Percentiles rank a stretch among this genome's conserved stretches.
Conservation (phyloP, 2,329 filamentous ascomycete species). For the Aspergillus fischeri region DNA sequence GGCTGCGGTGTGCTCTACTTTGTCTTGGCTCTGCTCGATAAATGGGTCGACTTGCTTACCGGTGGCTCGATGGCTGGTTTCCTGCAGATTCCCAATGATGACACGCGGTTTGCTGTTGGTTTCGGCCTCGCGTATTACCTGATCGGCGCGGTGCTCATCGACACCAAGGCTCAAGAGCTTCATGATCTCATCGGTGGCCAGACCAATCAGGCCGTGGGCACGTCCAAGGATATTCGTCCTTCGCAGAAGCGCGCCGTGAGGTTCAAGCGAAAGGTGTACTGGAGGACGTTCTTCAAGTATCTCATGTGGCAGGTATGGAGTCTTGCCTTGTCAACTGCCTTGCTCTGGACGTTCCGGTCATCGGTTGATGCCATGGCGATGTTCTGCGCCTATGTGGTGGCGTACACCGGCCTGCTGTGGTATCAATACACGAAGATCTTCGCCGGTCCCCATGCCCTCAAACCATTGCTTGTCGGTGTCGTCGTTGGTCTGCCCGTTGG, state of each 20-base stretch:
- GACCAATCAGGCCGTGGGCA: slow-evolving; percentile 38
- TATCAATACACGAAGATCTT: slow-evolving; percentile 55
- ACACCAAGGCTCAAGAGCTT: slow-evolving; percentile 52
- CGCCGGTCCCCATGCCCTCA: slow-evolving; percentile 46
- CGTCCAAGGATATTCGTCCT: slow-evolving; percentile 40
- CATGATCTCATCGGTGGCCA: slow-evolving; percentile 44
- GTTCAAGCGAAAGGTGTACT: slow-evolving; percentile 48
- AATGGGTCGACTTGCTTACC: slow-evolving; percentile 50
- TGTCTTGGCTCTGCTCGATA: slow-evolving; percentile 52
- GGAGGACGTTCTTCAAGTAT: slow-evolving; percentile 48
- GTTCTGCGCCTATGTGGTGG: slow-evolving; percentile 47
- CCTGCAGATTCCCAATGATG: slow-evolving; percentile 28
- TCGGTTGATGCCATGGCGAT: slow-evolving; percentile 42
- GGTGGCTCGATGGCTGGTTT: slow-evolving; percentile 43
- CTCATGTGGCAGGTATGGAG: slow-evolving; percentile 52
- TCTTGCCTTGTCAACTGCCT: slow-evolving; percentile 45
- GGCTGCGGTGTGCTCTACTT: slow-evolving; percentile 54
- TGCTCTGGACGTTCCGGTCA: slow-evolving; percentile 52
- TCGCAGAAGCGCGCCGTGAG: slow-evolving; percentile 44
- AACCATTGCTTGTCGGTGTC: slow-evolving; percentile 45
- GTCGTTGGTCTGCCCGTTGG: slow-evolving; percentile 46
- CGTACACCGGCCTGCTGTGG: slow-evolving; percentile 51
- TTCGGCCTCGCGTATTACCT: slow-evolving; percentile 57
- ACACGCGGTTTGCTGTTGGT: slow-evolving; percentile 47
- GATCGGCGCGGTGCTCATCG: slow-evolving; percentile 53